Percentiles rank a stretch among this genome's conserved stretches.
phyloP scores from a whole-genome alignment of 148 eudicot species.

The Chenopodium quinoa region DNA sequence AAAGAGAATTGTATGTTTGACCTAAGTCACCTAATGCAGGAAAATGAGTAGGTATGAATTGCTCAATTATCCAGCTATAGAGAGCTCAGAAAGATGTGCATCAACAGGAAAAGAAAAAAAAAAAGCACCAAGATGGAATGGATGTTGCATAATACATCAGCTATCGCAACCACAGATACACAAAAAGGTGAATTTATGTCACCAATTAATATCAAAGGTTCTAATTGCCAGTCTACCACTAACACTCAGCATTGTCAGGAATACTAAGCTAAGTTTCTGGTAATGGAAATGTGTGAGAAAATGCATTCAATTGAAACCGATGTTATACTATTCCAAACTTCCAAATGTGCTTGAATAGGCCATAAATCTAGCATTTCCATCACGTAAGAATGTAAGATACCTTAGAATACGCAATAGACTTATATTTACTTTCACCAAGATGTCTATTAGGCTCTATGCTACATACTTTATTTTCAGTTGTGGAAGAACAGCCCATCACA shows the following conservation, averaged over 20 bases:
- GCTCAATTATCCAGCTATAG: neutral
- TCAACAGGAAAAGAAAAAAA: neutral
- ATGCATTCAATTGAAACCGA: neutral
- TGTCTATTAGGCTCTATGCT: neutral
- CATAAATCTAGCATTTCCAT: neutral
- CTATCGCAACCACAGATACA: neutral
- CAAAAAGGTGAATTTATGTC: neutral
- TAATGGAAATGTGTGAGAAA: neutral
- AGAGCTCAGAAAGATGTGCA: neutral
- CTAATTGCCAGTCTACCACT: neutral
- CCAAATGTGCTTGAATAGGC: neutral
- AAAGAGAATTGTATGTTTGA: conserved; percentile 74
- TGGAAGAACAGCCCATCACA: neutral
- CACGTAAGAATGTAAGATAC: neutral
- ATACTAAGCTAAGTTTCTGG: neutral
- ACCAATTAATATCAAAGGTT: neutral
- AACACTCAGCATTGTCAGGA: neutral
- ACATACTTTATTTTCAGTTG: neutral
- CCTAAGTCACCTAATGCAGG: conserved; percentile 70
- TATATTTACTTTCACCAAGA: neutral
- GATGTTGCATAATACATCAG: neutral
- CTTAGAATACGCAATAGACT: neutral
- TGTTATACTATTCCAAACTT: neutral
- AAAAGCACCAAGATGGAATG: neutral
- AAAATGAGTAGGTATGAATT: conserved; percentile 5